Evolutionary conservation across 139 green algal genomes (phyloP).

Genomic region (Dunaliella primolecta): DNA sequence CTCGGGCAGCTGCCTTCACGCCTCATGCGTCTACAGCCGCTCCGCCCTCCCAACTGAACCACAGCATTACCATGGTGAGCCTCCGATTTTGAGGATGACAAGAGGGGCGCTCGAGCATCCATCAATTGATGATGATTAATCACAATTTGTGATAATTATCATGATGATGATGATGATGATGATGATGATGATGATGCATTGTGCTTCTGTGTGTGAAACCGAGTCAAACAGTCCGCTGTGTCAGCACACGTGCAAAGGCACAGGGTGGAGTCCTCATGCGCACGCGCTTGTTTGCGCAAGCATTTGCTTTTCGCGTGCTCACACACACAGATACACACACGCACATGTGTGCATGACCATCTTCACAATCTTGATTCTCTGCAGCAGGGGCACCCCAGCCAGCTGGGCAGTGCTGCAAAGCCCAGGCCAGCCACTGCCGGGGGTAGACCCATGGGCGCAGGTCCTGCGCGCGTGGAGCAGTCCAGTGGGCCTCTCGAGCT

Average conservation of each 20-base stretch:
- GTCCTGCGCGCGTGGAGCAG: background rate
- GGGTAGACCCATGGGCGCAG: background rate
- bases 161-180: too few species aligned
- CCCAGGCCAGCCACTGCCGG: background rate
- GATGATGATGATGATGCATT: too few species aligned
- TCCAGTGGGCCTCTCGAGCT: background rate
- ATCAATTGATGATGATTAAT: too few species aligned
- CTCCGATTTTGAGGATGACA: too few species aligned
- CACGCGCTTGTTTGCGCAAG: background rate
- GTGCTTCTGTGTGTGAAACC: too few species aligned
- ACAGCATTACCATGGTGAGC: background rate
- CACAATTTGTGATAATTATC: too few species aligned
- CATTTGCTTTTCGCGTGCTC: too few species aligned
- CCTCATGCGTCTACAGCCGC: too few species aligned
- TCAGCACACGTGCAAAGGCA: too few species aligned
- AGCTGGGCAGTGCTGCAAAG: background rate
- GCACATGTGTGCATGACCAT: background rate
- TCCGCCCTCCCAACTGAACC: background rate
- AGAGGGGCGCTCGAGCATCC: background rate
- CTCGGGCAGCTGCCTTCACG: background rate
- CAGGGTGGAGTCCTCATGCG: too few species aligned
- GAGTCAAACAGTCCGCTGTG: too few species aligned
- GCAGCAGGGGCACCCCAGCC: background rate
- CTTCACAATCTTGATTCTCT: too few species aligned
- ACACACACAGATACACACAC: background rate